Percentiles rank a stretch among this genome's conserved stretches.
Conservation (phyloP, 2,329 filamentous ascomycete genomes). For the Pseudopithomyces chartarum region DNA sequence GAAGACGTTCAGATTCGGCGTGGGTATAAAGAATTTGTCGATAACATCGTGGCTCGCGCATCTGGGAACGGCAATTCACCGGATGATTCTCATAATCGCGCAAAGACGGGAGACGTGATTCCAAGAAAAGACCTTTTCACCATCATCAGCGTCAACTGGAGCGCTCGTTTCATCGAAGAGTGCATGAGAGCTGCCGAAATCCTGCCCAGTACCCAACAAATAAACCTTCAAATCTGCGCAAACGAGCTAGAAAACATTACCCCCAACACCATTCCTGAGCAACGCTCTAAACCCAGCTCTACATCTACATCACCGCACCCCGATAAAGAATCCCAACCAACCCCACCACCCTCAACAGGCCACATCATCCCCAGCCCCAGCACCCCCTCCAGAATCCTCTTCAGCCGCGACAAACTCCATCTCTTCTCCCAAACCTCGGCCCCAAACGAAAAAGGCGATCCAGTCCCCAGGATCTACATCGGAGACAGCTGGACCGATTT, state of each 20-base stretch:
- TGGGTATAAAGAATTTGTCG: slow-evolving; percentile 42
- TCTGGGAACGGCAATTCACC: neutral
- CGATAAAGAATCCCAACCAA: neutral
- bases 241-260: slow-evolving; percentile 22
- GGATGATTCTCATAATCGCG: neutral
- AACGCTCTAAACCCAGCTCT: neutral
- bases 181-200: slow-evolving; percentile 23
- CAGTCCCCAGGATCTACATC: slow-evolving; percentile 46
- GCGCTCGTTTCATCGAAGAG: slow-evolving; percentile 46
- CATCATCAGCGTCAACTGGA: slow-evolving; percentile 57
- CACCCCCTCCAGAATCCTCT: slow-evolving; percentile 32
- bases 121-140: slow-evolving; percentile 20
- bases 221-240: slow-evolving; percentile 13
- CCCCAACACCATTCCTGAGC: neutral
- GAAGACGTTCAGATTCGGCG: slow-evolving; percentile 40
- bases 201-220: neutral
- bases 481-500: slow-evolving; percentile 57
- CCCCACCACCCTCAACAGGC: slow-evolving; percentile 20
- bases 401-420: slow-evolving; percentile 48
- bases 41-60: neutral
- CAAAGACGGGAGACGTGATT: neutral
- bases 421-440: slow-evolving; percentile 20
- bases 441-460: neutral
- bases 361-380: slow-evolving; percentile 16
- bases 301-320: no score